A percentile compares a stretch with the other conserved stretches of the same genome.
Conservation (phyloP, 257 asterid genomes). For the Lycium ferocissimum region DNA sequence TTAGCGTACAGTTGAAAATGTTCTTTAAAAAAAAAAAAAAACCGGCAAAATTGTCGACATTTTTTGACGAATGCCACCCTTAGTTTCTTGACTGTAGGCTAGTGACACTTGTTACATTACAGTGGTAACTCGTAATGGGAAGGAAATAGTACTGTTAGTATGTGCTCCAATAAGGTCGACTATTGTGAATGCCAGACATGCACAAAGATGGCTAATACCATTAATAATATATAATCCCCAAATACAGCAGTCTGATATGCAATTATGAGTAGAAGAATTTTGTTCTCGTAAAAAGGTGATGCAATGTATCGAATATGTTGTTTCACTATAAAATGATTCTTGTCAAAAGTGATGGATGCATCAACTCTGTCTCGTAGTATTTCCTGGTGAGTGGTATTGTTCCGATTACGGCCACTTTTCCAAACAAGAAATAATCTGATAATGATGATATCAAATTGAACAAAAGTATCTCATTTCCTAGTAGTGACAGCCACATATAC, state of each 20-base stretch:
- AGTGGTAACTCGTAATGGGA: background rate
- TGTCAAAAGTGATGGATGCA: background rate
- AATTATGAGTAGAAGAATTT: background rate
- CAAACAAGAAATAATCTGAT: background rate
- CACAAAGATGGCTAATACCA: too few species aligned
- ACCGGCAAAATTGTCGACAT: too few species aligned
- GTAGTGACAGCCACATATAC: too few species aligned
- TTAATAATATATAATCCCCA: too few species aligned
- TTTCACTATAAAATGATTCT: background rate
- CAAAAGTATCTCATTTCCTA: too few species aligned
- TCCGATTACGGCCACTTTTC: background rate
- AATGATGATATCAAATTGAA: too few species aligned
- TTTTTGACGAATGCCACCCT: too few species aligned
- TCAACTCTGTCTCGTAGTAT: background rate
- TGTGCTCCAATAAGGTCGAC: background rate
- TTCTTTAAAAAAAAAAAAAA: too few species aligned
- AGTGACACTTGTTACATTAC: too few species aligned
- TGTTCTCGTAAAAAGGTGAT: background rate
- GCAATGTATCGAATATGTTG: background rate
- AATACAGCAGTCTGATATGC: background rate
- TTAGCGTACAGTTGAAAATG: too few species aligned
- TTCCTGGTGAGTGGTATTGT: background rate
- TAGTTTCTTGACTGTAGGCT: too few species aligned
- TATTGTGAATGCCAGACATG: background rate
- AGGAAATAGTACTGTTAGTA: background rate